Base-by-base conservation (phyloP, 768 basidiomycete genomes). In the Lentinula lateritia region DNA sequence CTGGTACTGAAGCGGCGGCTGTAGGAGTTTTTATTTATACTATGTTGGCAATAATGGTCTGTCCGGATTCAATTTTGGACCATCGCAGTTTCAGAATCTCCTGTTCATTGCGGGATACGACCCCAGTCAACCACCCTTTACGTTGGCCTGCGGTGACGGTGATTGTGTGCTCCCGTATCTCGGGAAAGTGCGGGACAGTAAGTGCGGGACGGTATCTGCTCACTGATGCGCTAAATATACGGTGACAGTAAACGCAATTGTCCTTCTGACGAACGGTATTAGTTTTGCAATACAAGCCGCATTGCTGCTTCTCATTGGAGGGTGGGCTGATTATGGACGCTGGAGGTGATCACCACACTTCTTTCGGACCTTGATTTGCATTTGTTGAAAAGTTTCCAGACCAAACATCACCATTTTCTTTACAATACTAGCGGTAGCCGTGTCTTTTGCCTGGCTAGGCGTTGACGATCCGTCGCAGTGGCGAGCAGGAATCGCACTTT, bases 291-390 rank as follows among this genome's bases (percentile, higher is more conserved):
- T 92, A 32, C 90, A 92, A 72, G 88, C 89, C 0, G 81, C 79
- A 15, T 67, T 91, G 15, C 73, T 92, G 43, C 71, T 91, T 23
- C 66, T 80, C 12, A 82, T 92, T 34, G 90, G 89, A 4, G 87
- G 88, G 3, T 91, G 89, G 86, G 89, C 89, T 0, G 90, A 92
- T 70, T 92, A 91, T 69, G 90, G 90, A n/a, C 73, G 75, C 15
- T 90, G 89, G 89, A 87, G 87, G 87, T 86, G 45, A 46, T 55
- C 53, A 18, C 34, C 32, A 38, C 58, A 18, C 28, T 12, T 3
- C 32, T 15, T 45, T 35, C 16, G 6, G 2, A 38, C 16, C n/a
- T 18, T 18, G 15, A 34, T 54, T 23, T 43, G 35, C 23, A 50
- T 52, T 52, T 57, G 62, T 38, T 68, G 56, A 6, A 10, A 61